Percentiles rank a stretch among this genome's conserved stretches.
Conservation (phyloP, 306 rosid species). For the Benincasa hispida region DNA sequence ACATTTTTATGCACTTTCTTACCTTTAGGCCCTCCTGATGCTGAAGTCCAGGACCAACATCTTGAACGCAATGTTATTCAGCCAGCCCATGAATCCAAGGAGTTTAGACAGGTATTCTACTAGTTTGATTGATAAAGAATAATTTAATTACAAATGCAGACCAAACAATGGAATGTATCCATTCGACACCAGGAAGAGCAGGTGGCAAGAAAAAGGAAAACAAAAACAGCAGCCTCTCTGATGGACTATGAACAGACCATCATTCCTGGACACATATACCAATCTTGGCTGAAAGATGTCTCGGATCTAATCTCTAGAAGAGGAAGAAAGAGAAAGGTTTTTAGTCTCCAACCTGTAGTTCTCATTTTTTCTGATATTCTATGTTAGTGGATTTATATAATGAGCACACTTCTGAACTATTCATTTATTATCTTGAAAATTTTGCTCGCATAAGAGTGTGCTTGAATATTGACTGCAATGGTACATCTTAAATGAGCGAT, state of each 20-base stretch:
- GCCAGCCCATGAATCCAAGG: constrained; percentile 18
- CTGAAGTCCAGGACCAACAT: constrained; percentile 25
- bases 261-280: constrained; percentile 55
- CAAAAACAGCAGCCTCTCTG: constrained; percentile 15
- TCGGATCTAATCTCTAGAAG: constrained; percentile 49
- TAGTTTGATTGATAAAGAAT: background rate
- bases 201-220: constrained; percentile 34
- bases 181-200: constrained; percentile 29
- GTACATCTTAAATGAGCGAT: background rate
- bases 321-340: constrained; percentile 60
- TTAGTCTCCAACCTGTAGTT: constrained; percentile 10
- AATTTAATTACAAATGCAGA: background rate
- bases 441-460: background rate
- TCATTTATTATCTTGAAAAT: background rate
- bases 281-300: constrained; percentile 64
- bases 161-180: constrained; percentile 16
- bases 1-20: background rate
- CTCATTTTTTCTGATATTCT: constrained; percentile 5
- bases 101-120: constrained; percentile 32
- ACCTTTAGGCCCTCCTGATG: constrained; percentile 21
- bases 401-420: background rate
- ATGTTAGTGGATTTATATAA: background rate
- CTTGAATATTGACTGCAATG: background rate
- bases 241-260: constrained; percentile 72
- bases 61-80: constrained; percentile 18